Conservation (phyloP, 192 early-diverging fungal species). For the Backusella sp. region DNA sequence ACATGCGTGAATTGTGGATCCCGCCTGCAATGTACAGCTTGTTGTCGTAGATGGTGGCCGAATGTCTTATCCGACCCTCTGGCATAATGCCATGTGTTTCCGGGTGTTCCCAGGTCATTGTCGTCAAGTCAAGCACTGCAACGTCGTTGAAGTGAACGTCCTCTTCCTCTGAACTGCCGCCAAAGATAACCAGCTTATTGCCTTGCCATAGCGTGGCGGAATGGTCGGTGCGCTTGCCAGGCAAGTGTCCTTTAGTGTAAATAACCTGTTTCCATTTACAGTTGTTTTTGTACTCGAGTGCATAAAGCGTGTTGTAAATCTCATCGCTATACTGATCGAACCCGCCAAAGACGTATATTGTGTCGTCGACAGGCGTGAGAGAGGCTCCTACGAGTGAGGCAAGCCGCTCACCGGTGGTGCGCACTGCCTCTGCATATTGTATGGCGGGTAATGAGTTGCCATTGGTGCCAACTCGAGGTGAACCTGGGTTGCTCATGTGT, state of each 20-base stretch:
- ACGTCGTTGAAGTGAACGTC: slow-evolving; percentile 58
- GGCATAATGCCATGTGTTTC: slow-evolving; percentile 47
- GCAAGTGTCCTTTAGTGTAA: slow-evolving; percentile 44
- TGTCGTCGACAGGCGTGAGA: slow-evolving; percentile 37
- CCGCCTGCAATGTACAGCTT: slow-evolving; percentile 67
- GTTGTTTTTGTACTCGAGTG: slow-evolving; percentile 39
- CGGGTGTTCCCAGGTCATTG: slow-evolving; percentile 61
- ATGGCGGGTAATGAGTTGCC: not conserved
- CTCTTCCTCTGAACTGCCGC: slow-evolving; percentile 44
- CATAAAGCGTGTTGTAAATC: slow-evolving; percentile 64
- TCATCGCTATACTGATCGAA: slow-evolving; percentile 68
- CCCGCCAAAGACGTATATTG: slow-evolving; percentile 57
- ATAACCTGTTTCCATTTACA: slow-evolving; percentile 50
- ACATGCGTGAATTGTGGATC: slow-evolving; percentile 12
- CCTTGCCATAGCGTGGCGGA: slow-evolving; percentile 58
- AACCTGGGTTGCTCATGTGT: slow-evolving; percentile 4
- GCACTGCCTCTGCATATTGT: slow-evolving; percentile 4
- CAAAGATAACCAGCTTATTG: slow-evolving; percentile 62
- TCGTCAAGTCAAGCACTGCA: slow-evolving; percentile 55
- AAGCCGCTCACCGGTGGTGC: slow-evolving; percentile 26
- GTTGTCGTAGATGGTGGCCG: slow-evolving; percentile 58
- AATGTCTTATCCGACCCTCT: slow-evolving; percentile 53
- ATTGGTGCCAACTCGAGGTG: not conserved
- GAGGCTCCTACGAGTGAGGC: slow-evolving; percentile 44
- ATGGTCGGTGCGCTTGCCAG: slow-evolving; percentile 60